A percentile compares a stretch with the other conserved stretches of the same genome.
These are phyloP conservation scores for Colletotrichum scovillei DNA, from an alignment of 2,329 filamentous ascomycete genomes.

Conservation along the genomic window DNA sequence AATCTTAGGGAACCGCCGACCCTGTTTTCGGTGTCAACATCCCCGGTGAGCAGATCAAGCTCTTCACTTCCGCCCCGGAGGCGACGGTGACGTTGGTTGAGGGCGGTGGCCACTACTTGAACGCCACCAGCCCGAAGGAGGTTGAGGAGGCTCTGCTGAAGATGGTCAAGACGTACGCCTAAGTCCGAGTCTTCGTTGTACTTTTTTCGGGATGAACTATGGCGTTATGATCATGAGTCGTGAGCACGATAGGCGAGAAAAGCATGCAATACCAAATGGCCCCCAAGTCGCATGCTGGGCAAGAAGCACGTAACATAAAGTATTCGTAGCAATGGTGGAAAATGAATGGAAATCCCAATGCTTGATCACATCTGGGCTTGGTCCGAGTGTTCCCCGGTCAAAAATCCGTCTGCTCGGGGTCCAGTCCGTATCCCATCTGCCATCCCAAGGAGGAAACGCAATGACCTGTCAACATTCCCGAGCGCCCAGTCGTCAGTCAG, in stretches of 20 bases:
- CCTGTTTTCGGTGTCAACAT: constrained; percentile 53
- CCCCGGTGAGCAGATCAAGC: constrained; percentile 60
- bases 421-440: not conserved
- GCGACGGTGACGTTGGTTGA: constrained; percentile 56
- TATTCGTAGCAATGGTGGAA: not conserved
- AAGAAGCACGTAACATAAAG: not conserved
- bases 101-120: constrained; percentile 61
- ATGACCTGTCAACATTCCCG: not conserved
- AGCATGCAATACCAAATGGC: not conserved
- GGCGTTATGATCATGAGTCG: constrained; percentile 23
- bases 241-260: constrained; percentile 1
- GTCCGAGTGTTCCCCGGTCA: not conserved
- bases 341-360: not conserved
- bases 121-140: constrained; percentile 59
- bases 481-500: not conserved
- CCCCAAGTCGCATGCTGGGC: not conserved
- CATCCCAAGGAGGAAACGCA: not conserved
- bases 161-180: constrained; percentile 50
- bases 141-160: constrained; percentile 56
- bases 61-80: constrained; percentile 59
- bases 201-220: not conserved
- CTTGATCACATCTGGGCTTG: not conserved
- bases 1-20: constrained; percentile 54
- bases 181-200: not conserved
- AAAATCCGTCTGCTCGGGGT: not conserved